A percentile compares a stretch with the other conserved stretches of the same genome.
These are phyloP conservation scores for Dentipellis fragilis DNA, from an alignment of 768 basidiomycete genomes.

Conservation along the genomic window DNA sequence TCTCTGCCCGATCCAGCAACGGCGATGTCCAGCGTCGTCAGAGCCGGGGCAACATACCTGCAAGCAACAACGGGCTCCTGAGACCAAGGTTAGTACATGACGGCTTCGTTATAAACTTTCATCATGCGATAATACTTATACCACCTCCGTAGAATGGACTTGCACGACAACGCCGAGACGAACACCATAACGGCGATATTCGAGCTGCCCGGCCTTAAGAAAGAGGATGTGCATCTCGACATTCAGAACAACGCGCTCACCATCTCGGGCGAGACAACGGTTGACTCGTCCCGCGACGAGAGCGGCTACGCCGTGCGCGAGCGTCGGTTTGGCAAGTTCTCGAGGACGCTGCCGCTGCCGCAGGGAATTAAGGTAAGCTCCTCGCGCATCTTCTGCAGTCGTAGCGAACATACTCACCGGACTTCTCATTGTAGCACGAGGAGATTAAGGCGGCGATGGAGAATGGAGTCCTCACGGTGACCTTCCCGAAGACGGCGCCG, in stretches of 20 bases:
- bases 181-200: slow-evolving; percentile 26
- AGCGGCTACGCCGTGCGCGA: not conserved
- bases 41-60: not conserved
- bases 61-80: not conserved
- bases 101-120: too few relatives aligned
- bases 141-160: slow-evolving; percentile 35
- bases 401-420: too few relatives aligned
- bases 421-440: slow-evolving; percentile 13
- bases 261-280: slow-evolving; percentile 38
- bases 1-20: slow-evolving; percentile 15
- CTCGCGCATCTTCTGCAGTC: not conserved
- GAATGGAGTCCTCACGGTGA: slow-evolving; percentile 21
- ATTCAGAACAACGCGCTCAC: slow-evolving; percentile 38
- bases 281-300: slow-evolving; percentile 24
- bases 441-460: slow-evolving; percentile 21
- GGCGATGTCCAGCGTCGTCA: slow-evolving; percentile 3
- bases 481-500: slow-evolving; percentile 17
- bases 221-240: slow-evolving; percentile 43
- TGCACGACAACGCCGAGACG: slow-evolving; percentile 37
- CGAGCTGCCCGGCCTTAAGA: too few relatives aligned
- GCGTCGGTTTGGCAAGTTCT: slow-evolving; percentile 18
- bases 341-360: slow-evolving; percentile 16
- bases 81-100: slow-evolving; percentile 7
- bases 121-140: not conserved
- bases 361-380: not conserved